phyloP scores from a whole-genome alignment of 2,329 filamentous ascomycete genomes.

The Dactylellina drechsleri region DNA sequence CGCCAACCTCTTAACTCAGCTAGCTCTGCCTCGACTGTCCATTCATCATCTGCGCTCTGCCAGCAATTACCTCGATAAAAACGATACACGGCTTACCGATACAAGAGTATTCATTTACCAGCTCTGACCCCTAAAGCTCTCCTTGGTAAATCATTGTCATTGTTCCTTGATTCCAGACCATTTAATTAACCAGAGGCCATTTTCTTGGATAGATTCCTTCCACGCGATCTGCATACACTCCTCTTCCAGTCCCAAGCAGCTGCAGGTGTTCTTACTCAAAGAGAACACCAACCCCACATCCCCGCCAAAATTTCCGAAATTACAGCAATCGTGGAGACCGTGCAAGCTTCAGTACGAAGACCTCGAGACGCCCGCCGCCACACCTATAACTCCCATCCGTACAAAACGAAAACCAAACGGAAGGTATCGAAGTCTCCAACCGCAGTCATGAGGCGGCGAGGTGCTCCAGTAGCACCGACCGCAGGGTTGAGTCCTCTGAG shows the following conservation, averaged over 20 bases:
- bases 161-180: background rate
- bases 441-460: constrained; percentile 53
- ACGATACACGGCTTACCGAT: background rate
- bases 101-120: background rate
- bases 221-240: constrained; percentile 6
- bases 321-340: constrained; percentile 55
- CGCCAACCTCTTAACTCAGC: background rate
- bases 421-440: constrained; percentile 44
- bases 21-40: background rate
- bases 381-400: constrained; percentile 50
- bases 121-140: background rate
- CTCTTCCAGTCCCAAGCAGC: constrained; percentile 12
- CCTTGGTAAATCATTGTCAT: background rate
- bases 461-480: constrained; percentile 53
- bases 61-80: background rate
- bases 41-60: background rate
- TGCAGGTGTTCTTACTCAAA: constrained; percentile 49
- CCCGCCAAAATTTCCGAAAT: constrained; percentile 52
- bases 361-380: constrained; percentile 48
- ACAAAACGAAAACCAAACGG: constrained; percentile 52
- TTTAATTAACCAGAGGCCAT: constrained; percentile 6
- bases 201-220: constrained; percentile 22
- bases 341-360: constrained; percentile 53
- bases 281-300: constrained; percentile 45
- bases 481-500: constrained; percentile 51